A percentile compares a stretch with the other conserved stretches of the same genome.
Evolutionary conservation across 2,329 filamentous ascomycete species (phyloP).

Genomic region (Epichloe gansuensis): DNA sequence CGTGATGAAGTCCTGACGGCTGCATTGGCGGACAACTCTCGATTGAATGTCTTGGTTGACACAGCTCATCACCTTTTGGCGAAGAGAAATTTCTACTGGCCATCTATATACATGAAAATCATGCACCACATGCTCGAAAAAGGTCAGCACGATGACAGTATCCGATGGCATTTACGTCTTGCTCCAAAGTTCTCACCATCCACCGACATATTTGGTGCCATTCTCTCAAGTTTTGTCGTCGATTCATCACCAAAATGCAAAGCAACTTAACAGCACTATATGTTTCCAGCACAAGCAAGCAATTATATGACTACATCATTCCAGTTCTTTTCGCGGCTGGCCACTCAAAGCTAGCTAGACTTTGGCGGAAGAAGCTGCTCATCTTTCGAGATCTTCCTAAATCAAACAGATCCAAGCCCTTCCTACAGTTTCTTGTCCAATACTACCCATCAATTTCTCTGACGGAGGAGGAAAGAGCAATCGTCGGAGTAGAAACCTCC

Average conservation of each 20-base stretch:
- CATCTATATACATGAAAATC: constrained; percentile 35
- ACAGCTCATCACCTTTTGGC: constrained; percentile 23
- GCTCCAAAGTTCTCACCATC: constrained; percentile 30
- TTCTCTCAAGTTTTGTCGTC: constrained; percentile 31
- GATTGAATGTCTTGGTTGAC: constrained; percentile 16
- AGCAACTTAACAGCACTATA: constrained; percentile 34
- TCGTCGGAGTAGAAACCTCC: constrained; percentile 6
- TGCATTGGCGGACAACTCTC: constrained; percentile 14
- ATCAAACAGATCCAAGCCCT: constrained; percentile 29
- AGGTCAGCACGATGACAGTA: constrained; percentile 24
- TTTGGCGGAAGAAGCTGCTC: constrained; percentile 35
- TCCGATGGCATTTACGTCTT: constrained; percentile 37
- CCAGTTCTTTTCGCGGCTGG: constrained; percentile 38
- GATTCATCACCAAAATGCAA: constrained; percentile 25
- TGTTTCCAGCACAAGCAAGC: constrained; percentile 27
- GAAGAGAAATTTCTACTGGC: constrained; percentile 31
- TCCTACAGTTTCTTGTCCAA: constrained; percentile 33
- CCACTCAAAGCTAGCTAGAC: constrained; percentile 27
- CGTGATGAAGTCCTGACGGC: constrained; percentile 20
- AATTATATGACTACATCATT: constrained; percentile 39
- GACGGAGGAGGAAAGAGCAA: constrained; percentile 22
- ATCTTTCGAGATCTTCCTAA: constrained; percentile 30
- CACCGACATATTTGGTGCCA: constrained; percentile 26
- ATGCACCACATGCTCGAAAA: constrained; percentile 31
- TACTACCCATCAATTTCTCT: constrained; percentile 33